Base-by-base conservation (phyloP, 2,329 filamentous ascomycete genomes). In the Nemania sp. region DNA sequence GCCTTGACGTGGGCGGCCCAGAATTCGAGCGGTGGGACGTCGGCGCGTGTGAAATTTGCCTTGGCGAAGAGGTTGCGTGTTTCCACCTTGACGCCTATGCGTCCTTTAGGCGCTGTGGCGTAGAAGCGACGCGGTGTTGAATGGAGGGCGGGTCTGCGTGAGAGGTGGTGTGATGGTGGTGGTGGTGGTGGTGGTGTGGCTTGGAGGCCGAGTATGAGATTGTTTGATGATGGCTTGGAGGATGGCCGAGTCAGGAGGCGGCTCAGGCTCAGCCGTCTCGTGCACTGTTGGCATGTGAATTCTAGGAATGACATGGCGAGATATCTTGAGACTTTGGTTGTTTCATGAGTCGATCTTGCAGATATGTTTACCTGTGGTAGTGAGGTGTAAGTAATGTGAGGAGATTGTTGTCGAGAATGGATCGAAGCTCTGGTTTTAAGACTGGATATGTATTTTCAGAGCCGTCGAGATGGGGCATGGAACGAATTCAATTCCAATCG, bases 21-120 rank as follows among this genome's bases (percentile, higher is more conserved):
- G 58, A 72, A 71, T 15, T 63, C 47, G 1, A 67, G 57, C 0
- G 63, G 60, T 1, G 75, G 75, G 5, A 75, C 58, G n/a, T 75
- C 71, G 39, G 48, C 51, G 10, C 47, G 17, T 0, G 65, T 63
- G 66, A 77, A 74, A 21, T 56, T 62, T n/a, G 50, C 49, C 12
- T 65, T 37, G 42, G 51, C 47, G 52, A 68, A 68, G 32, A 11
- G n/a, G 49, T 69, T 56, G n/a, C 58, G 56, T 11, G 43, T 46
- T 15, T 17, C n/a, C n/a, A n/a, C n/a, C n/a, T n/a, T n/a, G n/a
- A n/a, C n/a, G n/a, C n/a, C 17, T 13, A 5, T 18, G 15, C 25
- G 48, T 7, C 1, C 49, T 32, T 17, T 5, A 29, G 12, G 45
- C 21, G 1, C 45, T 6, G 32, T 5, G 13, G 7, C 34, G 46